phyloP scores from a whole-genome alignment of 2,329 filamentous ascomycete species.

The Thelonectria rubi region DNA sequence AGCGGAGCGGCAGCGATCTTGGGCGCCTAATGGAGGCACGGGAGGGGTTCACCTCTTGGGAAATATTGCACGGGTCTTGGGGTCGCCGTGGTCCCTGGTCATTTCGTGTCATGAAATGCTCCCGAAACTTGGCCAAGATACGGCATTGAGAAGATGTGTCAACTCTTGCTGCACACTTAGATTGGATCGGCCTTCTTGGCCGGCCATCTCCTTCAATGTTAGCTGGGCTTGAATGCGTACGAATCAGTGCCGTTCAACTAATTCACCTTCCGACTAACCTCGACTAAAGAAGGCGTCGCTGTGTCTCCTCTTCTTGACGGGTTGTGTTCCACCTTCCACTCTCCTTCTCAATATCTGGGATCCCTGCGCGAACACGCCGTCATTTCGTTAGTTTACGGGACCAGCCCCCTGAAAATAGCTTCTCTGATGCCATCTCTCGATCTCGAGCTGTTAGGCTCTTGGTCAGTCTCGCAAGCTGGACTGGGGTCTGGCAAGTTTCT shows the following conservation, averaged over 20 bases:
- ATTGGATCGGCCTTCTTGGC: background rate
- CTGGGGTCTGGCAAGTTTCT: background rate
- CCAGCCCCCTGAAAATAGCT: background rate
- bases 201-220: background rate
- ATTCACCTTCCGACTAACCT: background rate
- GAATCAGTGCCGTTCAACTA: background rate
- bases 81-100: background rate
- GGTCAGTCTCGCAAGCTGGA: background rate
- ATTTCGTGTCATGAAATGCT: background rate
- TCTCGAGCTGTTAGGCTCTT: background rate
- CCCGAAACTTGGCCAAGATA: background rate
- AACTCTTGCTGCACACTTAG: background rate
- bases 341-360: background rate
- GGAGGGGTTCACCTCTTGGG: background rate
- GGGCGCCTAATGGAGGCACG: no score
- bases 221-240: slow-evolving; percentile 1
- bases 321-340: background rate
- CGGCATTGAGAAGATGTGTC: background rate
- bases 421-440: background rate
- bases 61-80: background rate
- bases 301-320: background rate
- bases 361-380: no score
- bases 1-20: background rate
- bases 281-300: background rate
- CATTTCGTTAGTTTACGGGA: background rate